Base-by-base conservation (phyloP, 306 rosid genomes). In the Cucurbita moschata region DNA sequence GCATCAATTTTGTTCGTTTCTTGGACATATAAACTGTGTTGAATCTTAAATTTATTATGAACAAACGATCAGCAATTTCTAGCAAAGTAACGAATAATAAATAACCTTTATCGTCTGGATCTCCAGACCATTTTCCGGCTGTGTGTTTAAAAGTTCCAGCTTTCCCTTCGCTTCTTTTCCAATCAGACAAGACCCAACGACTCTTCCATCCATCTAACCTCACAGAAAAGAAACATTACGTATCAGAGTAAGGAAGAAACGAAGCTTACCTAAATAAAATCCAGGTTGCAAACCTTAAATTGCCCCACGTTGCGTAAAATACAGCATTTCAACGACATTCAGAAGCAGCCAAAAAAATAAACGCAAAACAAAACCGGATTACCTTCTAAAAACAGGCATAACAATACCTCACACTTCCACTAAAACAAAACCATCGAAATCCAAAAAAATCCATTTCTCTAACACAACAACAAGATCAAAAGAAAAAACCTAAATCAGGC, bases 51-150 rank as follows among this genome's bases (percentile, higher is more conserved):
- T 26, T 23, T 7, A 26, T 14, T 1, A 46, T 23, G n/a, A 51
- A 51, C 61, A 37, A 52, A 8, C 12, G 30, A 52, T 16, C 75
- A 38, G 49, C 4, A 4, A 8, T 16, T 71, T 9, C 14, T 19
- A 43, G 21, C 18, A 66, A 7, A 43, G 72, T 43, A 67, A 46
- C 19, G 4, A 64, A 54, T 72, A 39, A 52, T 16, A 56, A 73
- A 60, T 79, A 94, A 94, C 99, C 99, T 87, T 81, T 89, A 37
- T 95, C 99, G 73, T 91, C 99, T 0, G 88, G 97, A 82, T 95
- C 99, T 56, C 96, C 99, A 8, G 90, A 18, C 97, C 96, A 95
- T 76, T 82, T 84, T 73, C 99, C 99, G 60, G 96, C 84, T 0
- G 96, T 54, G 82, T 91, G 92, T 76, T 85, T 91, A 86, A 95